phyloP scores from a whole-genome alignment of 2,329 filamentous ascomycete genomes.

The Blumeria graminis region DNA sequence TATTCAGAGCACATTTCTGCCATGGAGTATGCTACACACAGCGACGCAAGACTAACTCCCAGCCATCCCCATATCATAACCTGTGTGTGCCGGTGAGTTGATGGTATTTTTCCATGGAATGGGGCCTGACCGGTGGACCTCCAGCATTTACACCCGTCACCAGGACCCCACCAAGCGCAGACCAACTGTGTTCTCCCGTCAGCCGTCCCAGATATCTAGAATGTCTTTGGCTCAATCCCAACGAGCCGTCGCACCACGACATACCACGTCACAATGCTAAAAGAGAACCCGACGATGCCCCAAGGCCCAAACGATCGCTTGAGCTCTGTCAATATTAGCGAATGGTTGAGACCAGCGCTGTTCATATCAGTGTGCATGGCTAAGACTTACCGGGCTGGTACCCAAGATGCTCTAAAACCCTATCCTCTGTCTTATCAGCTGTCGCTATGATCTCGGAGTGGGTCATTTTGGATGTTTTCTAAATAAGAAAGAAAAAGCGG shows the following conservation, averaged over 20 bases:
- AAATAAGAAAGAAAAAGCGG: too few species aligned
- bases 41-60: conserved; percentile 24
- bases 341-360: background rate
- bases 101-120: conserved; percentile 19
- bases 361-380: background rate
- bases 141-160: conserved; percentile 30
- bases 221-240: conserved; percentile 1
- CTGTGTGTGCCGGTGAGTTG: conserved; percentile 11
- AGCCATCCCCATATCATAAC: conserved; percentile 35
- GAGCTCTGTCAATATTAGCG: conserved; percentile 19
- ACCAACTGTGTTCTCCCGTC: conserved; percentile 21
- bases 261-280: conserved; percentile 30
- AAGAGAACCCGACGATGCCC: conserved; percentile 34
- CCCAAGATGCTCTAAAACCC: conserved; percentile 8
- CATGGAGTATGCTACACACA: conserved; percentile 31
- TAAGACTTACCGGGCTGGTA: conserved; percentile 9
- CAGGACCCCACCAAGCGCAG: conserved; percentile 28
- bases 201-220: conserved; percentile 4
- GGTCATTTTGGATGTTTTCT: background rate
- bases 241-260: conserved; percentile 4
- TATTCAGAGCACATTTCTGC: conserved; percentile 33
- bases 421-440: conserved; percentile 7
- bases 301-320: conserved; percentile 29
- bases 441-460: background rate
- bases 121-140: conserved; percentile 24